phyloP scores from a whole-genome alignment of 148 eudicot species.

The Gaultheria prostrata region DNA sequence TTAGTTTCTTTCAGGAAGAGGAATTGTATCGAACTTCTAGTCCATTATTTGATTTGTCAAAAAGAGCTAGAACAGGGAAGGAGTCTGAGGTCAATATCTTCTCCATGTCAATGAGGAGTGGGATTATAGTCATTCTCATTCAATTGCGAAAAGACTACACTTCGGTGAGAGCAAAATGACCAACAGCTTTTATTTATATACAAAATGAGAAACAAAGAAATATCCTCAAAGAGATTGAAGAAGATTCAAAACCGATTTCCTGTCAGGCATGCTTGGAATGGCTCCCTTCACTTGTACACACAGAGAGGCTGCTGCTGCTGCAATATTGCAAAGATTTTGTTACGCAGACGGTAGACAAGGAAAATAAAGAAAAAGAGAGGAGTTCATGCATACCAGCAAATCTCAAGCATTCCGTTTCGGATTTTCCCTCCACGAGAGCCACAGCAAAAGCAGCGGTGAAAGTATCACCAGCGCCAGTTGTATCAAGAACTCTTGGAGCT shows the following conservation, averaged over 20 bases:
- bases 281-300: slow-evolving; percentile 98
- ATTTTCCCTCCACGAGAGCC: slow-evolving; percentile 79
- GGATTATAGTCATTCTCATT: neutral
- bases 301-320: slow-evolving; percentile 98
- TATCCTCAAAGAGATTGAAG: slow-evolving; percentile 38
- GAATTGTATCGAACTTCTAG: neutral
- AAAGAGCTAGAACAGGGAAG: neutral
- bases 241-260: slow-evolving; percentile 68
- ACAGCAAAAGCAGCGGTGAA: slow-evolving; percentile 95
- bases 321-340: slow-evolving; percentile 13
- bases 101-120: neutral
- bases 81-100: neutral
- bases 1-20: neutral
- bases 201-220: slow-evolving; percentile 13
- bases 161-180: neutral
- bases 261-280: slow-evolving; percentile 93
- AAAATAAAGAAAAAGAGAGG: neutral
- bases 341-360: slow-evolving; percentile 1
- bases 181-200: slow-evolving; percentile 21
- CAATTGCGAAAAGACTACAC: neutral
- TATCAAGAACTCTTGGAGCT: slow-evolving; percentile 72
- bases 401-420: slow-evolving; percentile 72
- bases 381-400: slow-evolving; percentile 63
- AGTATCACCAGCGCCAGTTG: slow-evolving; percentile 96
- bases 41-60: neutral